Evolutionary conservation across 2,329 filamentous ascomycete genomes (phyloP).

Genomic region (Albophoma yamanashiensis): DNA sequence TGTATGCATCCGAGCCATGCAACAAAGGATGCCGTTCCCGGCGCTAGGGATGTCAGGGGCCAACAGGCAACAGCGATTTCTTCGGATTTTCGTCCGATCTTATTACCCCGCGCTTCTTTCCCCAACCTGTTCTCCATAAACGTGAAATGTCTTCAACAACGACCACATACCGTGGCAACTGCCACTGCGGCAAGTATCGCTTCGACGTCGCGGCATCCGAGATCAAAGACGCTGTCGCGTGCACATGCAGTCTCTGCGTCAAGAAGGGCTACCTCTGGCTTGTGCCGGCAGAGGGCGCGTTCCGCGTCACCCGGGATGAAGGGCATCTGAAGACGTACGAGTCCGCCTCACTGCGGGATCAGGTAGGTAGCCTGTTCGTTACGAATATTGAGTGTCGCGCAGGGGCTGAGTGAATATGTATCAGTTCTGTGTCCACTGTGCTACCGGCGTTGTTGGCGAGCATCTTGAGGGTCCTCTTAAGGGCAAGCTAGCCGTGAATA

Average conservation of each 20-base stretch:
- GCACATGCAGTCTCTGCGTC: slow-evolving; percentile 13
- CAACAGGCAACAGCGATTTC: background rate
- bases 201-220: slow-evolving; percentile 9
- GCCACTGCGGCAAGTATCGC: slow-evolving; percentile 18
- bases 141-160: background rate
- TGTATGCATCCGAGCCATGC: no score
- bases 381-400: no score
- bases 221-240: slow-evolving; percentile 5
- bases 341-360: background rate
- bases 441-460: slow-evolving; percentile 12
- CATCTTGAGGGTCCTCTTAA: slow-evolving; percentile 11
- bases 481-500: slow-evolving; percentile 13
- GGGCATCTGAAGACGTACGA: background rate
- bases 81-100: background rate
- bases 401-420: no score
- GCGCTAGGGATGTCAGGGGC: no score
- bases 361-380: background rate
- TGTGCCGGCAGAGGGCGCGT: background rate
- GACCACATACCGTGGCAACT: slow-evolving; percentile 11
- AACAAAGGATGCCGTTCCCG: no score
- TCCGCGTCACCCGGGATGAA: slow-evolving; percentile 6
- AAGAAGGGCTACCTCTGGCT: slow-evolving; percentile 19
- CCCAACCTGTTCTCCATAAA: background rate
- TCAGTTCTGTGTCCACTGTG: slow-evolving; percentile 18
- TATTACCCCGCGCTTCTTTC: background rate